Conservation (phyloP, 2,329 filamentous ascomycete genomes). For the Chaetomium strumarium region DNA sequence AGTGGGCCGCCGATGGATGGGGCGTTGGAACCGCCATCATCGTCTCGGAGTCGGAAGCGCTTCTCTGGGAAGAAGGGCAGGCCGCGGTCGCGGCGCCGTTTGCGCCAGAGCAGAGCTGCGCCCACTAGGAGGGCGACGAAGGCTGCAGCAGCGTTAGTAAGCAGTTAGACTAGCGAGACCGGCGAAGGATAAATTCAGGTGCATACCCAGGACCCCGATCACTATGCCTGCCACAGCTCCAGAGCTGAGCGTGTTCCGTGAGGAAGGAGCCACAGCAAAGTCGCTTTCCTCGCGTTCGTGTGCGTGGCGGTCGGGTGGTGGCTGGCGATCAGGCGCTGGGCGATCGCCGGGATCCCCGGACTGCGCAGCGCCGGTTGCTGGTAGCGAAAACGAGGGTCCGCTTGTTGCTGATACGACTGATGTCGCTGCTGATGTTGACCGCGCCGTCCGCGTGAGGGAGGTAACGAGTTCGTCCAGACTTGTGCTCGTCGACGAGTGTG, state of each 20-base stretch:
- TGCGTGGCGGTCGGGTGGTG: not conserved
- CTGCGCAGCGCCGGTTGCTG: constrained; percentile 2
- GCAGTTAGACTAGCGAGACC: not conserved
- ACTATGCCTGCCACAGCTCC: constrained; percentile 18
- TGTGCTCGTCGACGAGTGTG: not conserved
- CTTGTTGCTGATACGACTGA: not conserved
- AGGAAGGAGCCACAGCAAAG: not conserved
- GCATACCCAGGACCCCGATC: constrained; percentile 19
- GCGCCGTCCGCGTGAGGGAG: not conserved
- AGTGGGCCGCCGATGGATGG: constrained; percentile 6
- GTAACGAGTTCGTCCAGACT: constrained; percentile 7
- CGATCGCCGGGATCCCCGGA: no score
- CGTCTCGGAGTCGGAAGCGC: constrained; percentile 3
- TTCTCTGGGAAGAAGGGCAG: constrained; percentile 11
- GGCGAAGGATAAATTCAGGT: not conserved
- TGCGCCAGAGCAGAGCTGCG: constrained; percentile 15
- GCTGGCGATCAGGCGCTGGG: not conserved
- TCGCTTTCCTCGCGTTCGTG: not conserved
- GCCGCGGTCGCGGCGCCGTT: constrained; percentile 13
- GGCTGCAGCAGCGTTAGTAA: constrained; percentile 18
- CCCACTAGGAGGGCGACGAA: constrained; percentile 13
- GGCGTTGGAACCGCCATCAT: not conserved
- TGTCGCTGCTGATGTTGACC: not conserved
- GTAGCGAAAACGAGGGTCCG: constrained; percentile 1
- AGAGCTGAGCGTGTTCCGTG: not conserved